Base-by-base conservation (phyloP, 2,329 filamentous ascomycete species). In the Apiospora phragmitis region DNA sequence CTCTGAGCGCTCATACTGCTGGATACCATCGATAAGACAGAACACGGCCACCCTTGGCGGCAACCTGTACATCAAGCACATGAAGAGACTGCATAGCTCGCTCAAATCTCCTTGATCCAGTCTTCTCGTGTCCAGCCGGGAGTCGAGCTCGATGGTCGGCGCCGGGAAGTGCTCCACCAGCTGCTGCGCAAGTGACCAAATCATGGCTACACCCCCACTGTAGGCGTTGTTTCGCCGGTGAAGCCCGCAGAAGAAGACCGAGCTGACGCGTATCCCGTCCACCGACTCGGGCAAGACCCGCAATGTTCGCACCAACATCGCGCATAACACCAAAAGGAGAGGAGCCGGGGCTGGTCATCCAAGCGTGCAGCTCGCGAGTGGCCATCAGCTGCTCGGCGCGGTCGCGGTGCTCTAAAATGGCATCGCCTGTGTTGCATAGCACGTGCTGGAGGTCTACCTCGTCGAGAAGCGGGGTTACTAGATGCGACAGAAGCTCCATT, bases 231-330 rank as follows among this genome's bases (percentile, higher is more conserved):
- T 21, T 1, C 51, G 18, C 4, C 38, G 65, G 35, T 71, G 70
- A 8, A 55, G 18, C 42, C 70, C 70, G 29, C 70, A 71, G 70
- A 71, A 70, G 47, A 70, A 71, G 42, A 71, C 68, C 4, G 70
- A 42, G 42, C 70, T 70, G 6, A 35, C 12, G 9, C 67, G 35
- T 21, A 42, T 24, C 18, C 29, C 68, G 16, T 32, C 16, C 26
- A 26, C 7, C 29, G 29, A 59, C 49, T 29, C 14, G 14, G 4
- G 14, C 2, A 1, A 32, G 29, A 70, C 16, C n/a, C 70, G 14
- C 14, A 71, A 24, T 4, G 49, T 59, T 24, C 65, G 70, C 11
- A 68, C 62, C 38, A 70, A 4, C 1, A 65, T 68, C 4, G 70
- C 70, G 45, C 68, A 70, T 16, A 71, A 29, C 18, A 71, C 68